Conservation (phyloP, 2,329 filamentous ascomycete genomes). For the Phaeomoniella chlamydospora region DNA sequence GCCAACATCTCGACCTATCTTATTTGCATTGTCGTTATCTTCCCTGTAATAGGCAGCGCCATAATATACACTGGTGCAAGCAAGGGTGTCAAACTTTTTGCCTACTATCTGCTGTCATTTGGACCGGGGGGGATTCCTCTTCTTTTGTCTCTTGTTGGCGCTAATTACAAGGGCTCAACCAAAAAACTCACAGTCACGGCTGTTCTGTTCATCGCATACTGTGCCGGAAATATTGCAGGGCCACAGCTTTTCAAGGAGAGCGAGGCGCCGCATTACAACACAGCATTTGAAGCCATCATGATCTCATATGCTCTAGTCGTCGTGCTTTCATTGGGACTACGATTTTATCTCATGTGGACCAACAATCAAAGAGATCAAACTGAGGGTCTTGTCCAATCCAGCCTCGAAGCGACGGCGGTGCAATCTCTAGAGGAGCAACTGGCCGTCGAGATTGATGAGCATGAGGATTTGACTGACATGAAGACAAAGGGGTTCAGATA, state of each 20-base stretch:
- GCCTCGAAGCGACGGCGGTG: background rate
- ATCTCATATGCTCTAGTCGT: constrained; percentile 40
- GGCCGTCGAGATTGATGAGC: background rate
- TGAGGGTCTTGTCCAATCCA: background rate
- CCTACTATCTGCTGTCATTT: constrained; percentile 42
- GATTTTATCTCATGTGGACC: background rate
- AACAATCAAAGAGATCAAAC: background rate
- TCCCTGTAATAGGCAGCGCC: constrained; percentile 37
- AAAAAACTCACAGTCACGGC: constrained; percentile 48
- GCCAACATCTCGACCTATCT: constrained; percentile 38
- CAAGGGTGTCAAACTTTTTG: constrained; percentile 35
- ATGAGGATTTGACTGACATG: background rate
- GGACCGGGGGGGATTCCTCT: constrained; percentile 41
- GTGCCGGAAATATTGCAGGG: constrained; percentile 40
- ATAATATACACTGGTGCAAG: constrained; percentile 35
- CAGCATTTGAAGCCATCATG: constrained; percentile 41
- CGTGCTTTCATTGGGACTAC: constrained; percentile 16
- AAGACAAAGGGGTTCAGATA: background rate
- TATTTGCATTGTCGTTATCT: constrained; percentile 33
- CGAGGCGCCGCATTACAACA: constrained; percentile 38
- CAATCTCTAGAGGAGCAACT: background rate
- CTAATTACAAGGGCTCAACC: constrained; percentile 42
- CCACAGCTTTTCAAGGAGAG: constrained; percentile 38
- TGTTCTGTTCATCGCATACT: constrained; percentile 41
- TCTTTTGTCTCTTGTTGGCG: constrained; percentile 38